Base-by-base conservation (phyloP, 176 grass and related monocot species). In the Puccinellia tenuiflora region DNA sequence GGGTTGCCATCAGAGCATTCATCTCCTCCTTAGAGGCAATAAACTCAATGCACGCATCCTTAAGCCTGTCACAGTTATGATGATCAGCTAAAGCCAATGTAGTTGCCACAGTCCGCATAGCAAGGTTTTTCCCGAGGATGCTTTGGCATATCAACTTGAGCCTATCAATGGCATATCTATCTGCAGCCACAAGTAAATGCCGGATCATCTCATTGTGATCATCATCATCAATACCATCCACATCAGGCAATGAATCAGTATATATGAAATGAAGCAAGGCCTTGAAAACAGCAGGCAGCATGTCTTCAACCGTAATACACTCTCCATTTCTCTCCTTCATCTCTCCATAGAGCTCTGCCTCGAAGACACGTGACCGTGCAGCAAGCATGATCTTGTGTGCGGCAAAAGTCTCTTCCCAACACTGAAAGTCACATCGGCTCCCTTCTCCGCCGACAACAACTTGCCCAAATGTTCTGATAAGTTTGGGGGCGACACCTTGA, bases 191-290 rank as follows among this genome's bases (percentile, higher is more conserved):
- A 52, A 91, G 57, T 10, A 85, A 26, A 85, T 88, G 74, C 1
- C 72, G 47, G n/a, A 57, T 31, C 38, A 81, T 72, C 43, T 82
- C 78, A 8, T 2, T 12, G 11, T 74, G 14, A 28, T 26, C 73
- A 24, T 55, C 22, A 5, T n/a, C 56, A 7, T 42, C 21, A 26
- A 66, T 43, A 18, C 75, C 53, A 10, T n/a, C 28, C 24, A 82
- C 54, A 1, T 37, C 53, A 39, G 86, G 62, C 18, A 88, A 22
- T 0, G 54, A 85, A 35, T 91, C 86, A 0, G 17, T 81, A 8
- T 88, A 91, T 16, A 88, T 78, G 45, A 88, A 92, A 30, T 76
- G 37, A 13, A 92, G 79, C 18, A 92, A 21, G 8, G 29, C 78
- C 56, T 43, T 55, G 48, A 85, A 88, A 39, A 86, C 83, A 55